These are phyloP conservation scores for Pseudogymnoascus sp. DNA, from an alignment of 2,329 filamentous ascomycete genomes.

Conservation along the genomic window DNA sequence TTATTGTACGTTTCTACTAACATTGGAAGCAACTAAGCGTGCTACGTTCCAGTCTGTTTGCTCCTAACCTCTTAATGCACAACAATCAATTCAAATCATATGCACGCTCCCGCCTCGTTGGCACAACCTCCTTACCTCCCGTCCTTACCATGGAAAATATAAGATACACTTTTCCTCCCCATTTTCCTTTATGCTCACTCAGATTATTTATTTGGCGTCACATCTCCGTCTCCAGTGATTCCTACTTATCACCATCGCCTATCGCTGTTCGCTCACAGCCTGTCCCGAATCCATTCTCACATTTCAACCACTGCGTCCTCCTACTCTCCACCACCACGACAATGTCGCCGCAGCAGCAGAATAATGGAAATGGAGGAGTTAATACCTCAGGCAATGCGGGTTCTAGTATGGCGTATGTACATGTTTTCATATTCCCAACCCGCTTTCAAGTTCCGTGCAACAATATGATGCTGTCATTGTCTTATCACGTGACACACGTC, in stretches of 20 bases:
- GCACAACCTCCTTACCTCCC: not conserved
- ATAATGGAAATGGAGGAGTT: not conserved
- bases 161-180: slow-evolving; percentile 10
- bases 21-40: not conserved
- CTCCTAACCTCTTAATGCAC: not conserved
- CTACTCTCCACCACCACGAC: not conserved
- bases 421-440: not conserved
- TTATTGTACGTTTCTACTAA: not conserved
- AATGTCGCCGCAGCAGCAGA: not conserved
- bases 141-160: not conserved
- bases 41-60: not conserved
- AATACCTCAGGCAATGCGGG: not conserved
- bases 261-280: not conserved
- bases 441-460: not conserved
- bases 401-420: not conserved
- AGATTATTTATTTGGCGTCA: not conserved
- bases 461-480: not conserved
- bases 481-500: not conserved
- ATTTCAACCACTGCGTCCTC: not conserved
- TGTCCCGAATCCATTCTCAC: not conserved
- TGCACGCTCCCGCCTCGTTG: not conserved
- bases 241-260: not conserved
- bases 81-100: not conserved
- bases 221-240: not conserved
- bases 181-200: not conserved